A percentile compares a stretch with the other conserved stretches of the same genome.
phyloP scores from a whole-genome alignment of 2,329 filamentous ascomycete species.

The Hymenoscyphus linearis region DNA sequence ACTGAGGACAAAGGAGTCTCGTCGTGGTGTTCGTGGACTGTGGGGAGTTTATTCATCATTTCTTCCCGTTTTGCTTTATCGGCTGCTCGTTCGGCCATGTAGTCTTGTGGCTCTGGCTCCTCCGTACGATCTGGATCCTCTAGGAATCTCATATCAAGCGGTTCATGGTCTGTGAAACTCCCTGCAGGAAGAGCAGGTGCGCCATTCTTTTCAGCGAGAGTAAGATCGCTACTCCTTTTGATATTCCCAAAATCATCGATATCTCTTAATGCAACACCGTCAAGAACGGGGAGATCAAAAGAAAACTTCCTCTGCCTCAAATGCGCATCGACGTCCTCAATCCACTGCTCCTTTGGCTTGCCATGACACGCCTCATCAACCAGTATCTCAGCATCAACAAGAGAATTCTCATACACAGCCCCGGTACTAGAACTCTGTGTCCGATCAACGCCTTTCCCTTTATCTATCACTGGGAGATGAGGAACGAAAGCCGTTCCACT shows the following conservation, averaged over 20 bases:
- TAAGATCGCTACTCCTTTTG: too few species aligned
- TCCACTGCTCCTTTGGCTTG: background rate
- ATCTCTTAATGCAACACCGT: background rate
- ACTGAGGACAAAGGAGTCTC: background rate
- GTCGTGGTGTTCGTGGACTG: background rate
- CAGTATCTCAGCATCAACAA: too few species aligned
- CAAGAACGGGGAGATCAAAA: background rate
- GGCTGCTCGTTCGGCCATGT: background rate
- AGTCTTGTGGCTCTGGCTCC: background rate
- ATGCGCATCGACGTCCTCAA: background rate
- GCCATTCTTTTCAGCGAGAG: background rate
- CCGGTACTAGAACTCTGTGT: background rate
- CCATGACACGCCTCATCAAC: background rate
- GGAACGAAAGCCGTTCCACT: background rate
- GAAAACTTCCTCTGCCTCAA: background rate
- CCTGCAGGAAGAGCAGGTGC: background rate
- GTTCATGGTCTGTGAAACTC: background rate
- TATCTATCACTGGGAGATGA: too few species aligned
- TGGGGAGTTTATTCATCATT: background rate
- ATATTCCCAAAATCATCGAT: background rate
- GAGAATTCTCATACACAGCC: background rate
- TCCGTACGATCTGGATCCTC: background rate
- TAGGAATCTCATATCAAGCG: background rate
- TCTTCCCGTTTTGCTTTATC: background rate
- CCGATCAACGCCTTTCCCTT: background rate